Evolutionary conservation across 768 basidiomycete genomes (phyloP).

Genomic region (Tulasnella calospora): DNA sequence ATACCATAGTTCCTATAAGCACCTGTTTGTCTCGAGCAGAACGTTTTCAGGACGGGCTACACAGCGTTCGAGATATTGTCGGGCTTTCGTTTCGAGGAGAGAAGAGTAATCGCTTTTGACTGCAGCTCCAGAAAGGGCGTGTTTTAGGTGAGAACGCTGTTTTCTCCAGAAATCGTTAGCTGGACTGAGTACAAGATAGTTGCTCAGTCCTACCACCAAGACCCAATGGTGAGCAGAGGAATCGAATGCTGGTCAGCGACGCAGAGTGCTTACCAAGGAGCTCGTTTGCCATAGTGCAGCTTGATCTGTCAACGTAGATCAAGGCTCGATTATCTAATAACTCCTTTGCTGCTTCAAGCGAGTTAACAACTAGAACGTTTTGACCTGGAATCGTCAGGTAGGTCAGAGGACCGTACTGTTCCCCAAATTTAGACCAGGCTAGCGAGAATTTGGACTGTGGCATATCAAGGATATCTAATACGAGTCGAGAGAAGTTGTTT

Average conservation of each 20-base stretch:
- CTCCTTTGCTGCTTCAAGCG: background rate
- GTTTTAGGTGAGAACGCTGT: background rate
- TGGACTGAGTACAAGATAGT: background rate
- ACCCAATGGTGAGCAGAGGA: background rate
- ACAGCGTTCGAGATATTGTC: background rate
- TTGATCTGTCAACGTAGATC: background rate
- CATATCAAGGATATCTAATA: constrained; percentile 7
- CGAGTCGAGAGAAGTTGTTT: background rate
- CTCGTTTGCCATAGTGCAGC: background rate
- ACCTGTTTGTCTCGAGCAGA: background rate
- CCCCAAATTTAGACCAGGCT: background rate
- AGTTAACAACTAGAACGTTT: background rate
- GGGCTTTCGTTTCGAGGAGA: background rate
- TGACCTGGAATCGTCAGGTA: background rate
- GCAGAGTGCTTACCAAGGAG: background rate
- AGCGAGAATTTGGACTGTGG: background rate
- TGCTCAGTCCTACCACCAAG: background rate
- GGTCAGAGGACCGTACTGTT: constrained; percentile 9
- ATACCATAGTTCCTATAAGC: background rate
- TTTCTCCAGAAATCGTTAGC: background rate
- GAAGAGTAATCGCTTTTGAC: background rate
- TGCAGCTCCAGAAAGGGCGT: background rate
- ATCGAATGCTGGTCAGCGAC: background rate
- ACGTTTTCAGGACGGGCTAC: background rate
- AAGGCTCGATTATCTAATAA: background rate